These are phyloP conservation scores for Penicillium sp. DNA, from an alignment of 2,329 filamentous ascomycete species.

Conservation along the genomic window DNA sequence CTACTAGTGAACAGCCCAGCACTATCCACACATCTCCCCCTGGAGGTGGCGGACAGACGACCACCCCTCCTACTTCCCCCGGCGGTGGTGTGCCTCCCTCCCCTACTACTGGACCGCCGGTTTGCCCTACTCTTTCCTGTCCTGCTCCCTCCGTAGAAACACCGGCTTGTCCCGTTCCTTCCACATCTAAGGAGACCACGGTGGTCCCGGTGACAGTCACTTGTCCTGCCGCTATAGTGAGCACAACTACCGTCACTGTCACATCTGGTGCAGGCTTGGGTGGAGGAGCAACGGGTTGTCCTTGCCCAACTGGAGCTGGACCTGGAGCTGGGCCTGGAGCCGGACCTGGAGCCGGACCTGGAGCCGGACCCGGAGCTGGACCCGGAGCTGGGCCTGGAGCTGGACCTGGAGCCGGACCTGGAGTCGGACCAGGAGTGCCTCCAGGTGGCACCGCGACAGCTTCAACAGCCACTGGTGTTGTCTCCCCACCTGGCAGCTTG, in stretches of 20 bases:
- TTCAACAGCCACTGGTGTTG: background rate
- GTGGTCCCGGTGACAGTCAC: slow-evolving; percentile 4
- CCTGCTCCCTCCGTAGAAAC: too few relatives aligned
- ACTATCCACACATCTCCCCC: background rate
- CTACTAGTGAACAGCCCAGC: background rate
- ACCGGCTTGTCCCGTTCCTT: background rate
- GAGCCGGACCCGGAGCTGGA: too few relatives aligned
- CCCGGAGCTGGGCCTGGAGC: too few relatives aligned
- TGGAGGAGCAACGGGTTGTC: background rate
- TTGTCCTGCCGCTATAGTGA: background rate
- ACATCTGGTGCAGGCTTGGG: background rate
- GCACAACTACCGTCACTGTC: slow-evolving; percentile 4
- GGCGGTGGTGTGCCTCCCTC: background rate
- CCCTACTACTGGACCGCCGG: background rate
- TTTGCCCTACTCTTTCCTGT: background rate
- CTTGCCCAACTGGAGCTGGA: background rate
- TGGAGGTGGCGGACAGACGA: background rate
- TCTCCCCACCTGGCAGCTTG: background rate
- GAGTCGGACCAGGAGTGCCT: too few relatives aligned
- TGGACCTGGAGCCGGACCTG: too few relatives aligned
- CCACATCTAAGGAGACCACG: background rate
- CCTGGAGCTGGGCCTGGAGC: too few relatives aligned
- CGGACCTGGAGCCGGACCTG: too few relatives aligned
- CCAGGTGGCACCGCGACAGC: background rate
- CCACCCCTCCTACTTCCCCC: too few relatives aligned